Evolutionary conservation across 2,329 filamentous ascomycete genomes (phyloP).

Genomic region (Scleromitrula shiraiana): DNA sequence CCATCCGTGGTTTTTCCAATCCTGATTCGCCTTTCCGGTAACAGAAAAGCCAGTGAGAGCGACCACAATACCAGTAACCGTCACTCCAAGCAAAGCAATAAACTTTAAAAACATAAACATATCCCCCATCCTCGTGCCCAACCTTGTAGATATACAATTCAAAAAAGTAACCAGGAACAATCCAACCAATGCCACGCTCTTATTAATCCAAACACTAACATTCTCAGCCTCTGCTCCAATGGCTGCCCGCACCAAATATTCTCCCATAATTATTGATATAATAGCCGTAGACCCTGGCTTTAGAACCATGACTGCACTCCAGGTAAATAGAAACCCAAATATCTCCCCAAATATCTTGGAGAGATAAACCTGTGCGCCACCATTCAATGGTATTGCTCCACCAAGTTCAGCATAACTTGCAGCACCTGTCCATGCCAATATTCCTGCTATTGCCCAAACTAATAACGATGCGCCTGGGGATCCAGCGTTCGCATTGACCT

Average conservation of each 20-base stretch:
- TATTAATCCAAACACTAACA: constrained; percentile 82
- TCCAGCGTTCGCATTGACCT: constrained; percentile 85
- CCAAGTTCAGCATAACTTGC: constrained; percentile 93
- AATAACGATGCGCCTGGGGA: constrained; percentile 84
- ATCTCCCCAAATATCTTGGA: constrained; percentile 95
- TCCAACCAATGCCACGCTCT: constrained; percentile 72
- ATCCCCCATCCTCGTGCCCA: constrained; percentile 83
- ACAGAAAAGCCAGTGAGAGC: constrained; percentile 77
- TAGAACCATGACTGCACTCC: constrained; percentile 88
- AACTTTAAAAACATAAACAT: constrained; percentile 98
- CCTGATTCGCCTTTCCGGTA: constrained; percentile 64
- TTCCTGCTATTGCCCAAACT: constrained; percentile 86
- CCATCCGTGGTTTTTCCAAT: constrained; percentile 86
- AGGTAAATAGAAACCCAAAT: constrained; percentile 88
- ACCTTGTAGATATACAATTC: constrained; percentile 84
- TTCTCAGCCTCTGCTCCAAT: constrained; percentile 80
- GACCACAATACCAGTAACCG: constrained; percentile 81
- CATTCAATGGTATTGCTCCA: constrained; percentile 91
- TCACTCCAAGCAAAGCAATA: constrained; percentile 76
- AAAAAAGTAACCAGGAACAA: constrained; percentile 70
- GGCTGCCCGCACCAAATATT: constrained; percentile 85
- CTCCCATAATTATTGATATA: constrained; percentile 94
- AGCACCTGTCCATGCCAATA: constrained; percentile 92
- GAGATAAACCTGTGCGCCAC: constrained; percentile 87
- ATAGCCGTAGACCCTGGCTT: constrained; percentile 93